Evolutionary conservation across 1,139 yeast species (phyloP), one percentile per base, ranked within the genome.

Genomic region (Kodamaea sp.): DNA sequence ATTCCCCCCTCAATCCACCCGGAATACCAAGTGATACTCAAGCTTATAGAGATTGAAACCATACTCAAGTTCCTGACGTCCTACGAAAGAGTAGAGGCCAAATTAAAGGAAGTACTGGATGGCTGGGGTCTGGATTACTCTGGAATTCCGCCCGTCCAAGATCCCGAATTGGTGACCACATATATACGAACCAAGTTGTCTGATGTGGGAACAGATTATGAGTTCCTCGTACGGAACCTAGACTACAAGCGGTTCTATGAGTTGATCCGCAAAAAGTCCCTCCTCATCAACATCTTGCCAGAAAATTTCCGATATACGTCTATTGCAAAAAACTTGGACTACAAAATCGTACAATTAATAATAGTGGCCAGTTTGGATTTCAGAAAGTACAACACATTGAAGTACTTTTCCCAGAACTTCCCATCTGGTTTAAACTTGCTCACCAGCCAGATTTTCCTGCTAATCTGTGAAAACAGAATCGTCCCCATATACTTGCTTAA

Each of bases 211-310:
- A 51, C 63, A 3, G 74, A 69, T 44, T 63, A 50, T 42, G 61
- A 58, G 37, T 55, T 50, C 32, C 41, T 66, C n/a, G 39, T 57
- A 4, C 45, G 51, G 15, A 38, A 28, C 11, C 47, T 46, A 3
- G 48, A 49, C 24, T 38, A 47, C n/a, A 38, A 41, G 15, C 54
- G 57, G 29, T 46, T 66, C 13, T 56, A 65, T 27, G 73, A 67
- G 24, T 53, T 68, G 40, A 55, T 67, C 16, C 64, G 66, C 41
- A 66, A 67, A 42, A 69, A 69, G 42, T 46, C 67, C 29, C 47
- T 61, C n/a, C 41, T 59, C 14, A 37, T 57, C 2, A 58, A 55
- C 26, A 43, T 47, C 28, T 28, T 51, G 7, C 48, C 55, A 43
- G 30, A 32, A 9, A 24, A 41, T 3, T 20, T 15, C 22, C 36